These are phyloP conservation scores for Plasmodium berghei DNA, from an alignment of 169 alveolate species.

Conservation along the genomic window DNA sequence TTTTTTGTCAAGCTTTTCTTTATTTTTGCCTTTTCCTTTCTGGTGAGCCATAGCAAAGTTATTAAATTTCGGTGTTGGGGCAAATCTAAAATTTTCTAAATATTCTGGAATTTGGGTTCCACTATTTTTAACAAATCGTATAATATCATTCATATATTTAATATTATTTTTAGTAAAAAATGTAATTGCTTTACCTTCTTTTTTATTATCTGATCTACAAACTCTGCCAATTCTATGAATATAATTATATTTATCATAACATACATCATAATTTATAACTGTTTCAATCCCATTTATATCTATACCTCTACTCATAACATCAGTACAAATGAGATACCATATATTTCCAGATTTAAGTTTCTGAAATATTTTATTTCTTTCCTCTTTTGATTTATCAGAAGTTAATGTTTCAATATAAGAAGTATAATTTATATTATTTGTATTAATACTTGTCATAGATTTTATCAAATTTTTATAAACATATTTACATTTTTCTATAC, in stretches of 20 bases:
- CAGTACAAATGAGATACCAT: conserved; percentile 72
- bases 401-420: conserved; percentile 22
- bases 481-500: conserved; percentile 35
- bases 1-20: neutral
- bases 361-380: conserved; percentile 34
- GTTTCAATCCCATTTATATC: conserved; percentile 96
- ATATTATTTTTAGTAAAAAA: conserved; percentile 35
- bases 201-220: conserved; percentile 95
- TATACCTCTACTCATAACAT: conserved; percentile 92
- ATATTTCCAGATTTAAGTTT: conserved; percentile 27
- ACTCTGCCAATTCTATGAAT: conserved; percentile 99
- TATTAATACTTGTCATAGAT: neutral
- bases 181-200: conserved; percentile 86
- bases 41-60: neutral
- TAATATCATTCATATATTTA: conserved; percentile 46
- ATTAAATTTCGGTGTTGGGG: neutral
- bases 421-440: neutral
- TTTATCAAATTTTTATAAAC: conserved; percentile 9
- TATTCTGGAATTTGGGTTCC: conserved; percentile 43
- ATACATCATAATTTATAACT: conserved; percentile 97
- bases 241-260: conserved; percentile 94
- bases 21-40: neutral
- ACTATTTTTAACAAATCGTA: conserved; percentile 50
- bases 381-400: conserved; percentile 64
- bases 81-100: conserved; percentile 22